Evolutionary conservation across 2,329 filamentous ascomycete genomes (phyloP).

Genomic region (Chaetomium globosum): DNA sequence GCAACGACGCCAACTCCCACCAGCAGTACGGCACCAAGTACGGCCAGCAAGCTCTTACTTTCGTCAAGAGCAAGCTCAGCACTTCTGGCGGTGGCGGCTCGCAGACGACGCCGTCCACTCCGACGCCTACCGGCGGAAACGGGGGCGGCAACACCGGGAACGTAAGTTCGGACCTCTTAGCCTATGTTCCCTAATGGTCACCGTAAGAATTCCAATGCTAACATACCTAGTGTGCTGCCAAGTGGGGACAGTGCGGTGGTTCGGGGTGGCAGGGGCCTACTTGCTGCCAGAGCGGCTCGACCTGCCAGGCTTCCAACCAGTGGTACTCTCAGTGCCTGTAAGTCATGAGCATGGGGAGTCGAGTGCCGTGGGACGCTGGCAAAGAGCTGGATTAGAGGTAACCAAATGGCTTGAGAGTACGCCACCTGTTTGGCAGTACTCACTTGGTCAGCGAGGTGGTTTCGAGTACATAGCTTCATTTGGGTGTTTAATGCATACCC

Average conservation of each 20-base stretch:
- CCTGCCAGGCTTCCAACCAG: slow-evolving; percentile 41
- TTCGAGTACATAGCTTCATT: neutral
- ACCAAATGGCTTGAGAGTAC: no score
- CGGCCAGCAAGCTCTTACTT: slow-evolving; percentile 57
- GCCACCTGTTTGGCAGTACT: neutral
- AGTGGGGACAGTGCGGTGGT: slow-evolving; percentile 43
- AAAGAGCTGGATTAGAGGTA: neutral
- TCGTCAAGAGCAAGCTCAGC: slow-evolving; percentile 50
- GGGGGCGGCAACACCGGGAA: slow-evolving; percentile 21
- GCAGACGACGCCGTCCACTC: slow-evolving; percentile 20
- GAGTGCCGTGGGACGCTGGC: no score
- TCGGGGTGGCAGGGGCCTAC: slow-evolving; percentile 40
- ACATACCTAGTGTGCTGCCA: neutral
- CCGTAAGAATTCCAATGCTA: neutral
- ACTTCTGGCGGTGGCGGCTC: slow-evolving; percentile 1
- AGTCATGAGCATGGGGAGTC: neutral
- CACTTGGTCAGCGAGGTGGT: neutral
- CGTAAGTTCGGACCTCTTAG: neutral
- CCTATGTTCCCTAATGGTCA: no score
- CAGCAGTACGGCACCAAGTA: slow-evolving; percentile 61
- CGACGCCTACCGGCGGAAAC: slow-evolving; percentile 14
- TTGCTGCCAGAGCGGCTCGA: slow-evolving; percentile 37
- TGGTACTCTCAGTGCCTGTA: slow-evolving; percentile 45
- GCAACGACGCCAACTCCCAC: slow-evolving; percentile 56
- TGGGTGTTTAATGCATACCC: neutral